Conservation (phyloP, 31 red algal species). For the Endocladia muricata region DNA sequence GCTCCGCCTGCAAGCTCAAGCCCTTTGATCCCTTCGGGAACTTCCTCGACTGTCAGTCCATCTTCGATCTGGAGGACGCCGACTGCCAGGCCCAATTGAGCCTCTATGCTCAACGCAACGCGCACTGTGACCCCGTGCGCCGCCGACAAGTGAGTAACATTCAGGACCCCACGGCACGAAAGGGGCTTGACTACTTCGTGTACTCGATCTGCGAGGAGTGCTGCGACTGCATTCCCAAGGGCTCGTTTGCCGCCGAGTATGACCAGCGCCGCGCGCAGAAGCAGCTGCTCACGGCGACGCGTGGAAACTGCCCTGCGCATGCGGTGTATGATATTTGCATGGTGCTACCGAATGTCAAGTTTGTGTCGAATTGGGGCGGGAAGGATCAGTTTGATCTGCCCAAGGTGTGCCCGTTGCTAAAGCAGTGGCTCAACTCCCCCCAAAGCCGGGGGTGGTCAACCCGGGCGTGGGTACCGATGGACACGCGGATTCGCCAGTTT, state of each 20-base stretch:
- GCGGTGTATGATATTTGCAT: slow-evolving; percentile 44
- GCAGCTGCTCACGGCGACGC: slow-evolving; percentile 20
- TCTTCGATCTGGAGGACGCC: slow-evolving; percentile 39
- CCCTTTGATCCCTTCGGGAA: slow-evolving; percentile 16
- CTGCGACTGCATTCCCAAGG: slow-evolving; percentile 56
- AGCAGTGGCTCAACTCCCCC: slow-evolving; percentile 29
- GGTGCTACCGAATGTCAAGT: slow-evolving; percentile 35
- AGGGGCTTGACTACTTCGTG: slow-evolving; percentile 52
- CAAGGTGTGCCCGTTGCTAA: slow-evolving; percentile 44
- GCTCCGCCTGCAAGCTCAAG: slow-evolving; percentile 40
- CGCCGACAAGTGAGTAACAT: slow-evolving; percentile 12
- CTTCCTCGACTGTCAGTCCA: slow-evolving; percentile 39
- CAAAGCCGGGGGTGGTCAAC: slow-evolving; percentile 17
- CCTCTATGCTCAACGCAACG: slow-evolving; percentile 12
- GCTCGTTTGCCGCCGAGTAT: slow-evolving; percentile 6
- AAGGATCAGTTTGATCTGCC: slow-evolving; percentile 17
- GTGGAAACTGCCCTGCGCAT: slow-evolving; percentile 53
- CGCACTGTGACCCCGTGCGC: slow-evolving; percentile 39
- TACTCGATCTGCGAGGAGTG: slow-evolving; percentile 71
- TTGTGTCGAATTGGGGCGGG: neutral
- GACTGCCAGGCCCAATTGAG: slow-evolving; percentile 7
- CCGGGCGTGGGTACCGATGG: slow-evolving; percentile 16
- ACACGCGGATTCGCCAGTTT: slow-evolving; percentile 23
- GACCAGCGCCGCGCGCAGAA: slow-evolving; percentile 1
- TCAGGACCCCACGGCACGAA: neutral